These are phyloP conservation scores for Fraxinus pennsylvanica DNA, from an alignment of 257 asterid species.

Conservation along the genomic window DNA sequence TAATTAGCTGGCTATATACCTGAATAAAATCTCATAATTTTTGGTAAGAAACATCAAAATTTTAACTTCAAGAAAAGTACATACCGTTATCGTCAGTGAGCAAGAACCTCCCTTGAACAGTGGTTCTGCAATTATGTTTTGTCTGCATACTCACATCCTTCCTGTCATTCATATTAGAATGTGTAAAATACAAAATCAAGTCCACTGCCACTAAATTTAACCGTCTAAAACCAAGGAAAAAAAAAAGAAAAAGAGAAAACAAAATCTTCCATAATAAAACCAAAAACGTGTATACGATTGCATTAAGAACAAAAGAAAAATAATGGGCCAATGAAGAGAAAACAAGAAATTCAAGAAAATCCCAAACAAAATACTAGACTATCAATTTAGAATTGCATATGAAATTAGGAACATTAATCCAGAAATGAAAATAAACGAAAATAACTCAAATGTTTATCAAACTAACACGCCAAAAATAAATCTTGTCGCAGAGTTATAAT, in stretches of 20 bases:
- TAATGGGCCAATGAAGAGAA: background rate
- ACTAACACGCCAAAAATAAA: background rate
- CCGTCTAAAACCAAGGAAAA: background rate
- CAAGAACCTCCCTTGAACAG: slow-evolving; percentile 85
- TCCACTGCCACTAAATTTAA: slow-evolving; percentile 7
- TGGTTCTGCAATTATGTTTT: slow-evolving; percentile 61
- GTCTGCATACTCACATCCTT: slow-evolving; percentile 59
- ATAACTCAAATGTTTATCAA: background rate
- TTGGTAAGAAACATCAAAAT: background rate
- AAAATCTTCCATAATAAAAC: background rate
- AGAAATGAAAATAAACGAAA: background rate
- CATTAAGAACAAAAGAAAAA: background rate
- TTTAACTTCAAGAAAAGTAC: slow-evolving; percentile 9
- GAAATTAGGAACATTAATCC: background rate
- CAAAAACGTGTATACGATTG: background rate
- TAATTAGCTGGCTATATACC: slow-evolving; percentile 3
- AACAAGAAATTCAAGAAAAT: background rate
- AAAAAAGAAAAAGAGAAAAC: background rate
- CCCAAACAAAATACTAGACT: background rate
- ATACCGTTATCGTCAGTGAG: slow-evolving; percentile 80
- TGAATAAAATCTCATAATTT: background rate
- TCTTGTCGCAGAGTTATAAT: background rate
- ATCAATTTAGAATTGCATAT: background rate
- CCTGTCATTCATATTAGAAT: slow-evolving; percentile 35
- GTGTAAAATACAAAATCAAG: slow-evolving; percentile 19